Percentiles rank a stretch among this genome's conserved stretches.
phyloP scores from a whole-genome alignment of 2,329 filamentous ascomycete genomes.

The Huntiella decipiens region DNA sequence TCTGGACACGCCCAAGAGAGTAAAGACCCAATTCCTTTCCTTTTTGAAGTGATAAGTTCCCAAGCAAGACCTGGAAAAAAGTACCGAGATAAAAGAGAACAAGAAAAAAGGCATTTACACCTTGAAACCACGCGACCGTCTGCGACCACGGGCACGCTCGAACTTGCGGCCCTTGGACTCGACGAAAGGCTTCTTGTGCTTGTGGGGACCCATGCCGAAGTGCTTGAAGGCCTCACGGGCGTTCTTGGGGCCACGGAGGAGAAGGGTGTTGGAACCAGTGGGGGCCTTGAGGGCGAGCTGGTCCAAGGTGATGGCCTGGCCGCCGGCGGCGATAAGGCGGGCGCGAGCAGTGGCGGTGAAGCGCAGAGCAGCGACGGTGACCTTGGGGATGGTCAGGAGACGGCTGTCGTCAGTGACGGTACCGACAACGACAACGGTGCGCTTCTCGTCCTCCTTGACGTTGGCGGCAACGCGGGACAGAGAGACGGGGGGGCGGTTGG shows the following conservation, averaged over 20 bases:
- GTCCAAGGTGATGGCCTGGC: constrained; percentile 88
- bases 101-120: constrained; percentile 45
- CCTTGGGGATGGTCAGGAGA: constrained; percentile 73
- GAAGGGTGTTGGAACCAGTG: constrained; percentile 89
- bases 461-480: constrained; percentile 73
- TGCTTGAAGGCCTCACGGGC: constrained; percentile 95
- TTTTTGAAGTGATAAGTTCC: background rate
- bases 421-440: constrained; percentile 86
- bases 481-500: constrained; percentile 90
- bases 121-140: constrained; percentile 98
- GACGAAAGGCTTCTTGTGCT: constrained; percentile 96
- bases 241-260: constrained; percentile 97
- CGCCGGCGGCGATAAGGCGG: constrained; percentile 80
- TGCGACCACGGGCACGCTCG: constrained; percentile 96
- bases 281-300: constrained; percentile 91
- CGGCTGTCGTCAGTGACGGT: constrained; percentile 98
- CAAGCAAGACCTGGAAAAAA: background rate
- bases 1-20: constrained; percentile 4
- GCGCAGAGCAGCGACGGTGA: constrained; percentile 81
- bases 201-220: constrained; percentile 96
- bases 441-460: constrained; percentile 47
- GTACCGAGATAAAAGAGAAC: constrained; percentile 3
- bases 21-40: background rate
- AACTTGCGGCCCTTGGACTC: constrained; percentile 99
- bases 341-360: constrained; percentile 94